Evolutionary conservation across 2,329 filamentous ascomycete genomes (phyloP).

Genomic region (Aspergillus ustus): DNA sequence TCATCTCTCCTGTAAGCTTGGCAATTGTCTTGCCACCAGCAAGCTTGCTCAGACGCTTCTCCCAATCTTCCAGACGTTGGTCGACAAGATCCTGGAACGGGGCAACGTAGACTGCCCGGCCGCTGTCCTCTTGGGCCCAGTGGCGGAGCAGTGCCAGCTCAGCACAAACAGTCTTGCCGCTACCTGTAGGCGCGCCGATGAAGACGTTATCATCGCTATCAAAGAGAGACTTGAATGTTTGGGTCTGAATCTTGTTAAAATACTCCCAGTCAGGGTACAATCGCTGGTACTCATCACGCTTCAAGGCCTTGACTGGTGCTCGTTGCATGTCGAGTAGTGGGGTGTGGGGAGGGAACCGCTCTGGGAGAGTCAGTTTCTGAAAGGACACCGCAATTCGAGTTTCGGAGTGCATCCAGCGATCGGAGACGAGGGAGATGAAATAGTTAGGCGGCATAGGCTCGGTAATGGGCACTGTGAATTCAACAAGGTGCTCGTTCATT

Average conservation of each 20-base stretch:
- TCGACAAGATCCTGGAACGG: conserved; percentile 95
- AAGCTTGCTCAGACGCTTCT: conserved; percentile 71
- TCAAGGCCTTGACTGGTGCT: conserved; percentile 84
- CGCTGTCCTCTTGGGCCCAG: conserved; percentile 74
- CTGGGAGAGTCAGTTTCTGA: conserved; percentile 89
- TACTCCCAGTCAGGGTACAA: conserved; percentile 83
- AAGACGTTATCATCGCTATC: conserved; percentile 93
- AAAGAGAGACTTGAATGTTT: conserved; percentile 93
- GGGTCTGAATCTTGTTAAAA: conserved; percentile 98
- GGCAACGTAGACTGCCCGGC: conserved; percentile 89
- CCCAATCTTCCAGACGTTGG: conserved; percentile 80
- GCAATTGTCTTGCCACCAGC: conserved; percentile 86
- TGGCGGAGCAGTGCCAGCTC: conserved; percentile 90
- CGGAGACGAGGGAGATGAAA: conserved; percentile 92
- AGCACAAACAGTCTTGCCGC: conserved; percentile 95
- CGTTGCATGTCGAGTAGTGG: conserved; percentile 90
- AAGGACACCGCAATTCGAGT: conserved; percentile 92
- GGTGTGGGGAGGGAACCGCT: conserved; percentile 94
- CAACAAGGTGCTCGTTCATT: conserved; percentile 89
- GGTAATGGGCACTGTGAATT: conserved; percentile 94
- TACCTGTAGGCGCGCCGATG: conserved; percentile 88
- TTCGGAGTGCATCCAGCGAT: conserved; percentile 98
- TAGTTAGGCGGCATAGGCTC: conserved; percentile 99
- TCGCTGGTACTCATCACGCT: conserved; percentile 78
- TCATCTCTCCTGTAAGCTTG: conserved; percentile 91